These are phyloP conservation scores for Allium cepa DNA, from an alignment of 106 monocot species.

Conservation along the genomic window DNA sequence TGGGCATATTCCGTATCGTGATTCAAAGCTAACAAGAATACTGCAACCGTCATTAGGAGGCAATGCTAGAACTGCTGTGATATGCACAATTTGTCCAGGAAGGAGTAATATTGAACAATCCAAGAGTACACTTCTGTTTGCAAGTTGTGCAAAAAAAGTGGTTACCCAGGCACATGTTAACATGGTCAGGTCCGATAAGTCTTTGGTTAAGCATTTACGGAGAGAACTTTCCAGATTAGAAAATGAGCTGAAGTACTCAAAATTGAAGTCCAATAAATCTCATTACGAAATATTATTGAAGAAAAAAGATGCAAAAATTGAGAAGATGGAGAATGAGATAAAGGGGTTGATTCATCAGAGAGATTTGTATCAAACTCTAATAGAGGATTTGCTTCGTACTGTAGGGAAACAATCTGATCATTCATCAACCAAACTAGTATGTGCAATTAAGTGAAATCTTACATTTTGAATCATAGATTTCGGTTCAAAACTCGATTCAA, in stretches of 20 bases:
- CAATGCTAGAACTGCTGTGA: conserved; percentile 94
- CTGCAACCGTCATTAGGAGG: conserved; percentile 85
- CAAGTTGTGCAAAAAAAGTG: conserved; percentile 98
- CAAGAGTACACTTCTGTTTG: conserved; percentile 88
- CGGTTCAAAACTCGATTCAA: too few relatives aligned
- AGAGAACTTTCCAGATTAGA: conserved; percentile 87
- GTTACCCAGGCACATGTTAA: conserved; percentile 85
- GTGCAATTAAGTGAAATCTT: too few relatives aligned
- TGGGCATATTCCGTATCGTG: conserved; percentile 91
- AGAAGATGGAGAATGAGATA: conserved; percentile 92
- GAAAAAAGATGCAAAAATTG: conserved; percentile 74
- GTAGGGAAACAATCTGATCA: conserved; percentile 17
- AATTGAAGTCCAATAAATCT: conserved; percentile 17
- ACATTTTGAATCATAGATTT: too few relatives aligned
- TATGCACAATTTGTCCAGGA: conserved; percentile 95
- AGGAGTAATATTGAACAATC: conserved; percentile 89
- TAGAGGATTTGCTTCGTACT: conserved; percentile 55
- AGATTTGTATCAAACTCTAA: conserved; percentile 58
- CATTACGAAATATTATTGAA: conserved; percentile 43
- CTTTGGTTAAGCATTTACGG: conserved; percentile 91
- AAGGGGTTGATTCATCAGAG: conserved; percentile 70
- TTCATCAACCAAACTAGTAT: background rate
- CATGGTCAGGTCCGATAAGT: conserved; percentile 94
- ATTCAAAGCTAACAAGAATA: conserved; percentile 96
- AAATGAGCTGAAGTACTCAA: conserved; percentile 56